Evolutionary conservation across 768 basidiomycete genomes (phyloP), one percentile per base, ranked within the genome.

Genomic region (Serendipita sp.): DNA sequence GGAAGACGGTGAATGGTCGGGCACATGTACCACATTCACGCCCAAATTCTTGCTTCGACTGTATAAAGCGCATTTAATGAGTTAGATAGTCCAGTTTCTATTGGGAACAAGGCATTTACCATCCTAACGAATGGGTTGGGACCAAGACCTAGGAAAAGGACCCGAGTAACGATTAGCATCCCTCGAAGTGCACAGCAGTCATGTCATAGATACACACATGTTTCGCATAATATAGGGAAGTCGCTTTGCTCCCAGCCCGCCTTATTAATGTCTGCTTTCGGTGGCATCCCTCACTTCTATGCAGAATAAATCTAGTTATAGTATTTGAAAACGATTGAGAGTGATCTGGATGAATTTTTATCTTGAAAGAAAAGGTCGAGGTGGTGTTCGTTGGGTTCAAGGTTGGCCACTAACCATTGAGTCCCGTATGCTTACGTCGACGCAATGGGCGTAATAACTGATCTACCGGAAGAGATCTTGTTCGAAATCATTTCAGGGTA

Each of bases 41-140:
- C 3, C 93, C 96, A 67, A 88, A 95, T 71, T 93, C 88, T 81
- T 98, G 96, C 75, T 97, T 98, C 3, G 91, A 91, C 95, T 97
- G 45, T 44, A 66, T 5, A 52, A 44, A 33, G 43, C 11, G 31
- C 29, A 37, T 46, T 3, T 53, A 15, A 62, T 45, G 64, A 37
- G 44, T 43, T 11, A 64, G 63, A 37, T 48, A 31, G 15, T 34
- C 13, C 40, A 40, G 40, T 13, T 13, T 40, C 23, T 40, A 40
- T 40, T 40, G 40, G 23, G 40, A 40, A 64, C 3, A 55, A 50
- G 65, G 40, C n/a, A 68, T 83, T 68, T 67, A 92, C 93, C 93
- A 97, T 98, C 68, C 91, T 83, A 62, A 95, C 82, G 76, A 95
- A 99, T 0, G 93, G 89, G 75, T 91, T 94, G 70, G 83, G 80